Conservation (phyloP, 2,329 filamentous ascomycete genomes). For the Trematosphaeria pertusa region DNA sequence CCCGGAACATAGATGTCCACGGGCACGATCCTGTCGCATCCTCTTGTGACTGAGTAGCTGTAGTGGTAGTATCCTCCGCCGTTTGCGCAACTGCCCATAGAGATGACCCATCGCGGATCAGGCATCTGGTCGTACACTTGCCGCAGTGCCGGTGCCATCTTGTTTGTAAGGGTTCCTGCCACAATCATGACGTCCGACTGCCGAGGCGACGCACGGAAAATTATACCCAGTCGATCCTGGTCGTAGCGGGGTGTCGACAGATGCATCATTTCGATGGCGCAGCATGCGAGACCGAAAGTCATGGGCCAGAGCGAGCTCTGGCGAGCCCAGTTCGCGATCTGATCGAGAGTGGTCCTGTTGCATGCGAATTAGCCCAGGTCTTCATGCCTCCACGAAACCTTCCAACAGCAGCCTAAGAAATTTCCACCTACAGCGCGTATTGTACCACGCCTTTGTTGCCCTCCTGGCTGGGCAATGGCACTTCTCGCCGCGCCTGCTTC, state of each 20-base stretch:
- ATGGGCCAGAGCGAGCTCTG: conserved; percentile 92
- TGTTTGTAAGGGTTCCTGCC: conserved; percentile 90
- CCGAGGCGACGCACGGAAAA: conserved; percentile 87
- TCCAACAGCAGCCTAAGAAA: neutral
- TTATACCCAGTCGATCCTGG: conserved; percentile 87
- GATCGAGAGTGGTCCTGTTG: conserved; percentile 76
- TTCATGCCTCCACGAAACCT: neutral
- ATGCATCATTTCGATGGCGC: conserved; percentile 94
- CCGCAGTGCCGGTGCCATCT: conserved; percentile 90
- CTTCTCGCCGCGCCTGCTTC: conserved; percentile 69
- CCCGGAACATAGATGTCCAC: conserved; percentile 85
- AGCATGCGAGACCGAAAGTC: conserved; percentile 90
- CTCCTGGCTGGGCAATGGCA: conserved; percentile 79
- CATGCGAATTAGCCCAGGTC: neutral
- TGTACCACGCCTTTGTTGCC: conserved; percentile 80
- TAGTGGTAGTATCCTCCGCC: conserved; percentile 89
- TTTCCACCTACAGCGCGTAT: conserved; percentile 78
- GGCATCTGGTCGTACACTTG: conserved; percentile 97
- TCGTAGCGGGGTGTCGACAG: conserved; percentile 91
- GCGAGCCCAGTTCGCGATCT: conserved; percentile 84
- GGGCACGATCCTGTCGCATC: conserved; percentile 80
- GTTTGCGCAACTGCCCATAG: conserved; percentile 85
- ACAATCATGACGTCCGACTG: conserved; percentile 97
- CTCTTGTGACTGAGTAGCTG: conserved; percentile 79
- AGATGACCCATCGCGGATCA: conserved; percentile 85